Base-by-base conservation (phyloP, 768 basidiomycete species). In the Calocera viscosa region DNA sequence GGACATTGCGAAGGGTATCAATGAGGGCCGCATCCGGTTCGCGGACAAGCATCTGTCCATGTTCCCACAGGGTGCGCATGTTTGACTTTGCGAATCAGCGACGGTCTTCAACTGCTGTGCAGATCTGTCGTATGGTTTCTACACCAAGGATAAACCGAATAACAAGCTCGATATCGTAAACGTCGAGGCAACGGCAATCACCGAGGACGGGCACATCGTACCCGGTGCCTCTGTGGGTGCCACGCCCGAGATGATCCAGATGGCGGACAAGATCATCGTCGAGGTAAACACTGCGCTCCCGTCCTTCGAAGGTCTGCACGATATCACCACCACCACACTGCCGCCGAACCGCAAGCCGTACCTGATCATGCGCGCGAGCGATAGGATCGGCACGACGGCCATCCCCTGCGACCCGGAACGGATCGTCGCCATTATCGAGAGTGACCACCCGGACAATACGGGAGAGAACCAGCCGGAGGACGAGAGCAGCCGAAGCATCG, bases 201-300 rank as follows among this genome's bases (percentile, higher is more conserved):
- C 70, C 41, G 70, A 71, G 39, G 72, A 74, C 41, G 72, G 73
- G 0, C 64, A 47, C 14, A 71, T 73, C 64, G 70, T 73, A 0
- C 72, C 72, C 28, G 70, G 74, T 28, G 74, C 74, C 0, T 71
- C 70, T 7, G 74, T 74, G 24, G 74, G 74, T 16, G 74, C 74
- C 1, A 72, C 74, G 2, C 74, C 74, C 22, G 74, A 74, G 65
- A 72, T 74, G 43, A 64, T 74, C n/a, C 67, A 68, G 40, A 65
- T 65, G 14, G 72, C 74, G 2, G 72, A 73, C 26, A 70, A 71
- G 65, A 73, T 74, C 69, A 72, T 74, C 64, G 69, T 74, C 64
- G 74, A 74, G 69, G 71, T 74, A 69, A 74, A 74, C 70, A 74
- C 74, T n/a, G 32, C 67, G 22, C 68, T 73, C 8, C 74, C 74